Evolutionary conservation across 192 early-diverging fungal species (phyloP), one percentile per base, ranked within the genome.

Genomic region (Umbelopsis ramanniana): DNA sequence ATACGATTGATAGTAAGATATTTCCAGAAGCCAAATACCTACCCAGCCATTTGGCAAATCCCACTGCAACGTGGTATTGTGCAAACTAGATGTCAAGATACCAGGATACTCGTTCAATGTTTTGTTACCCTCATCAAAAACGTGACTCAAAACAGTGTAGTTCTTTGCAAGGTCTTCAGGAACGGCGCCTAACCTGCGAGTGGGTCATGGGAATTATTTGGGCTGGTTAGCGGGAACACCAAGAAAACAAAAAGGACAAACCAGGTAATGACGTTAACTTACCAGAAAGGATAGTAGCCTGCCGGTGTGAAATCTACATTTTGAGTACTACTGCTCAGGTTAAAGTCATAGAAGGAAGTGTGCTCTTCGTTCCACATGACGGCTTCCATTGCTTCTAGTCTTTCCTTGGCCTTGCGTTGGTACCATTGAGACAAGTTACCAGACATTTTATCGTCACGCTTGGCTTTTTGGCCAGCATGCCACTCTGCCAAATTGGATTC

Each of bases 11-110:
- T 12, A 43, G 0, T 43, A 43, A 11, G 40, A 43, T 43, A 6
- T 43, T 6, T 43, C 50, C 6, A 66, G 24, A 46, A 17, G 14
- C 12, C 0, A 68, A 68, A 19, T 5, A 19, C 67, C 11, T 68
- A 68, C 67, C 89, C 91, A 93, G 4, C 81, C 85, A 72, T 87
- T 87, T 8, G 91, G 91, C 45, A 73, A 86, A 76, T 91, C 91
- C 91, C 91, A 93, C 72, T 93, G 91, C 78, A 89, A 79, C 0
- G 85, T 84, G 46, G 85, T 88, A 52, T 81, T 76, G 52, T 72
- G 60, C 8, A 81, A 63, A 48, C 90, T 90, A 9, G 89, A 79
- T 1, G 90, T 83, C 15, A 91, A 70, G 1, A 87, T 88, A 24
- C 90, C 91, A 2, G 83, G 83, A 60, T 79, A 88, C 37, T 78